These are phyloP conservation scores for Aspergillus coremiiformis DNA, from an alignment of 495 filamentous ascomycete species.

Conservation along the genomic window DNA sequence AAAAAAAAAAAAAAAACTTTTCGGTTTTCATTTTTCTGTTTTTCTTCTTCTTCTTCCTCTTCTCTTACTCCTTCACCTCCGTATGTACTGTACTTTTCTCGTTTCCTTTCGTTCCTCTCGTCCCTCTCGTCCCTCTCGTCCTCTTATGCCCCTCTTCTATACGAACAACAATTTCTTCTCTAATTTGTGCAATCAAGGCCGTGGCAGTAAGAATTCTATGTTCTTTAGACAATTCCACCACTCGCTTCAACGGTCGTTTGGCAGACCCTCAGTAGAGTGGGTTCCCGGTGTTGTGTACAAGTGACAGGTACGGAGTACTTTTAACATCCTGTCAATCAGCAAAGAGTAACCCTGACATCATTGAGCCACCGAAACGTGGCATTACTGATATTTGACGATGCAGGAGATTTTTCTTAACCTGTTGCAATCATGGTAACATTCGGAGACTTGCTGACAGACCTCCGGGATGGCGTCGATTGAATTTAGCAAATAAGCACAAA, in stretches of 20 bases:
- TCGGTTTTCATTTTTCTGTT: not conserved
- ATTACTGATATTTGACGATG: slow-evolving; percentile 5
- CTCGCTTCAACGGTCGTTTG: not conserved
- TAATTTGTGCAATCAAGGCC: not conserved
- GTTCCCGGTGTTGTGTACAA: slow-evolving; percentile 2
- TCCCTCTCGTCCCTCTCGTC: too few relatives aligned
- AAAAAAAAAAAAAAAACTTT: not conserved
- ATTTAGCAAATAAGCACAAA: not conserved
- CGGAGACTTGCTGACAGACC: slow-evolving; percentile 15
- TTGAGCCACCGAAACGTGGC: slow-evolving; percentile 17
- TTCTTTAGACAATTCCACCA: not conserved
- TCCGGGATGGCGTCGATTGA: slow-evolving; percentile 8
- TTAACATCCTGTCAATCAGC: slow-evolving; percentile 1
- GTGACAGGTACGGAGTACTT: not conserved
- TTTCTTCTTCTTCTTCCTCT: not conserved
- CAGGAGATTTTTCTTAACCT: slow-evolving; percentile 5
- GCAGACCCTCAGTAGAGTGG: slow-evolving; percentile 1
- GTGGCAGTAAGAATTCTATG: slow-evolving; percentile 4
- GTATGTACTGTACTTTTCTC: not conserved
- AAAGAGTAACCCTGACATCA: not conserved
- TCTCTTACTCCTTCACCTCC: not conserved
- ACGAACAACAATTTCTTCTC: not conserved
- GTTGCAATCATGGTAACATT: slow-evolving; percentile 9
- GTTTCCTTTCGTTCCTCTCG: not conserved
- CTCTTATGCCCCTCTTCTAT: not conserved